phyloP scores from a whole-genome alignment of 176 grass and related monocot species.

The Saccharum spontaneum region DNA sequence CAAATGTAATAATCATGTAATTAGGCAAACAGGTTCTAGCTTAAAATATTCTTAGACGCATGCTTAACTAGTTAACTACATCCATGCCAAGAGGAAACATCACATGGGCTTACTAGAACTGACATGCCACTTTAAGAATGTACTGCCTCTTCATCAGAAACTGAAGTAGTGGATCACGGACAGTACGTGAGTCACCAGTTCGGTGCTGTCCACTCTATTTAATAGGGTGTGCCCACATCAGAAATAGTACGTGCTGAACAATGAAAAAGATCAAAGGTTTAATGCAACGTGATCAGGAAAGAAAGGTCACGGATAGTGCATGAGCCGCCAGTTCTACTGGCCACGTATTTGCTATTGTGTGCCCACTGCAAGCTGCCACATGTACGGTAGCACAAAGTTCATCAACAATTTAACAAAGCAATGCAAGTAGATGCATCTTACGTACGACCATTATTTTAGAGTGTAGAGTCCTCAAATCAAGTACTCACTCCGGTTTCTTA shows the following conservation, averaged over 20 bases:
- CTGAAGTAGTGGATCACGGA: constrained; percentile 39
- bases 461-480: constrained; percentile 13
- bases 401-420: not conserved
- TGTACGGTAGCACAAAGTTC: not conserved
- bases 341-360: constrained; percentile 19
- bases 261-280: not conserved
- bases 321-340: constrained; percentile 24
- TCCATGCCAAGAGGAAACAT: constrained; percentile 23
- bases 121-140: constrained; percentile 52
- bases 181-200: constrained; percentile 28
- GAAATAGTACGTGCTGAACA: not conserved
- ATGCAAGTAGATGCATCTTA: not conserved
- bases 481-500: not conserved
- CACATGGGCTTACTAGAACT: constrained; percentile 37
- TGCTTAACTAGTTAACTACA: not conserved
- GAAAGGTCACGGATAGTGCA: constrained; percentile 29
- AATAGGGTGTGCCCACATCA: constrained; percentile 32
- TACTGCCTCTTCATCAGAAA: constrained; percentile 23
- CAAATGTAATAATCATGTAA: not conserved
- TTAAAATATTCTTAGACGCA: not conserved
- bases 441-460: not conserved
- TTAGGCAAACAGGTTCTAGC: not conserved
- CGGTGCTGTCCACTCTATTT: constrained; percentile 20
- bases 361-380: constrained; percentile 12
- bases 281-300: not conserved